Evolutionary conservation across 768 basidiomycete species (phyloP).

Genomic region (Termitomyces sp.): DNA sequence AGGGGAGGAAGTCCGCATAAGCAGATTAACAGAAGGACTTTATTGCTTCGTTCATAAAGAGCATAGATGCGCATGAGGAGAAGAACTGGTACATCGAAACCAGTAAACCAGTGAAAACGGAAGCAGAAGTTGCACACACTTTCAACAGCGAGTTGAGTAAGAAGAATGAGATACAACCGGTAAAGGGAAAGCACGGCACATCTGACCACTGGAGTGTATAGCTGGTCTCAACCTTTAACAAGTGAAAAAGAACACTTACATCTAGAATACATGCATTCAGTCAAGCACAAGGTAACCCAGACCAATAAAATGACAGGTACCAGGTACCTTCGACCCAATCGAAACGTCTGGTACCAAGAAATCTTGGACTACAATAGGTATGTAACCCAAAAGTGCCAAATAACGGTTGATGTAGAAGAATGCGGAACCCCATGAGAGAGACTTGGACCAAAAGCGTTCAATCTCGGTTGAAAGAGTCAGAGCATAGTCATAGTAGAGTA

Average conservation of each 20-base stretch:
- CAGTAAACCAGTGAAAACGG: not conserved
- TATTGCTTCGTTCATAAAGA: constrained; percentile 29
- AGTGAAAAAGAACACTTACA: not conserved
- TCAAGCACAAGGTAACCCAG: not conserved
- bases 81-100: not conserved
- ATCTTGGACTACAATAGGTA: constrained; percentile 30
- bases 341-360: no score
- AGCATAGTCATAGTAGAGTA: constrained; percentile 38
- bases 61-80: constrained; percentile 39
- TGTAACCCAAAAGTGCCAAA: constrained; percentile 32
- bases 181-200: constrained; percentile 20
- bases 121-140: constrained; percentile 15
- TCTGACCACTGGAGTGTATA: constrained; percentile 7
- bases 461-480: constrained; percentile 43
- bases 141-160: constrained; percentile 33
- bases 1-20: constrained; percentile 23
- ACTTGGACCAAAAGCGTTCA: constrained; percentile 38
- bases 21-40: constrained; percentile 24
- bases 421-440: constrained; percentile 27
- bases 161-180: constrained; percentile 28
- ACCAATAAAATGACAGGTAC: constrained; percentile 15
- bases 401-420: constrained; percentile 47
- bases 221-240: not conserved
- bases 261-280: not conserved
- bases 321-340: no score